Base-by-base conservation (phyloP, 2,329 filamentous ascomycete genomes). In the Colletotrichum tropicale region DNA sequence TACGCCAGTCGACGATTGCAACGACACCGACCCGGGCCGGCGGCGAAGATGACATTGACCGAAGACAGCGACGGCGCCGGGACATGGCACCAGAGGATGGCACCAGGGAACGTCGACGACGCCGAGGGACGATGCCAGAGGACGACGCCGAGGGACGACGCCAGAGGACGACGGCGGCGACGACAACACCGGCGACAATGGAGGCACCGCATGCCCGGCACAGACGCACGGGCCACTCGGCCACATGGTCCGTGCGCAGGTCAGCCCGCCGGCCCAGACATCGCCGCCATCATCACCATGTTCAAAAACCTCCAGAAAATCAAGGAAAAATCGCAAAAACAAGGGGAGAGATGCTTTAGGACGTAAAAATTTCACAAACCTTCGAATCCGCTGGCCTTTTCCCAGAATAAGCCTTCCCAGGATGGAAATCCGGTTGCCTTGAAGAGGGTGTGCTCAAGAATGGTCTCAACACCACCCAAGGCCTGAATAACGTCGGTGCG, bases 401-500 rank as follows among this genome's bases (percentile, higher is more conserved):
- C 94, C 95, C 96, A 98, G 82, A 98, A 98, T 5, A 98, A 89
- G 78, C 97, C 97, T 84, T 99, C 97, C 97, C 97, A 99, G 0
- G 94, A 97, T 3, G 96, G 95, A 83, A 99, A 98, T 8, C 96
- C 97, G 0, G 97, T 99, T 2, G 96, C 97, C 81, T 98, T 98
- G 90, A 98, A 98, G 9, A 98, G 86, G 0, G 96, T 98, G 82
- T 99, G 97, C 84, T 99, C 97, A 6, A 99, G 89, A 81, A 99
- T 99, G 0, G 96, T 98, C 85, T 99, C 97, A 9, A 99, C 97
- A 93, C 96, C 96, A 82, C 96, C 96, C 64, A 98, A 87, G 0
- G 96, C 96, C 83, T 98, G 97, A 74, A 99, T 99, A 12, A 98
- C 96, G 87, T 99, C 97, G 8, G 97, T 98, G 77, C 97, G 90